Evolutionary conservation across 768 basidiomycete species (phyloP).

Genomic region (Podaxis pistillaris): DNA sequence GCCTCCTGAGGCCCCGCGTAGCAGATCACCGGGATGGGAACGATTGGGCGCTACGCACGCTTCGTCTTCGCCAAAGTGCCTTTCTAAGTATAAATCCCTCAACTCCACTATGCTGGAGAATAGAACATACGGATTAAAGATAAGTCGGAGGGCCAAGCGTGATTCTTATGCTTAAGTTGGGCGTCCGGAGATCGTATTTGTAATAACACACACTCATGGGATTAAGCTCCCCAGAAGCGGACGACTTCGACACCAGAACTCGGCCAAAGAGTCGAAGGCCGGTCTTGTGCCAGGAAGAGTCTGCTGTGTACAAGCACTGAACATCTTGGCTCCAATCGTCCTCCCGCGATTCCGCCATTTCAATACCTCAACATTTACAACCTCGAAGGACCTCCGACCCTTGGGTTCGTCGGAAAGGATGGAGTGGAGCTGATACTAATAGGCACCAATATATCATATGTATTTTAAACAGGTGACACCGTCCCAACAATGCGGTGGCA

Average conservation of each 20-base stretch:
- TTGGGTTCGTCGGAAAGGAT: background rate
- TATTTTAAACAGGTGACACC: background rate
- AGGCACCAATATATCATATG: background rate
- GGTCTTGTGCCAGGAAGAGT: too few relatives aligned
- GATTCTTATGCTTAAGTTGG: background rate
- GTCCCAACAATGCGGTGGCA: background rate
- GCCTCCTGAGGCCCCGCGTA: background rate
- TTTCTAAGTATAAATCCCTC: background rate
- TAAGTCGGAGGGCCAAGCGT: background rate
- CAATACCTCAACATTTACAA: background rate
- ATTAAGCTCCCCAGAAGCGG: background rate
- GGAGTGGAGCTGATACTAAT: background rate
- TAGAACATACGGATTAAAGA: constrained; percentile 1
- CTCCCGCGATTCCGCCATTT: background rate
- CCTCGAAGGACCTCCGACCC: background rate
- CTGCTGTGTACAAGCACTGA: too few relatives aligned
- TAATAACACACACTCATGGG: background rate
- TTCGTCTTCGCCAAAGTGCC: background rate
- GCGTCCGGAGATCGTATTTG: background rate
- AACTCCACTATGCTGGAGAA: background rate
- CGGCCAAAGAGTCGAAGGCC: too few relatives aligned
- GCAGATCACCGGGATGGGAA: background rate
- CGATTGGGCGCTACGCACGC: background rate
- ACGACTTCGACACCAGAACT: too few relatives aligned
- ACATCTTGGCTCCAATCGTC: too few relatives aligned